Conservation (phyloP, 2,329 filamentous ascomycete genomes). For the Cryphonectria carpinicola region DNA sequence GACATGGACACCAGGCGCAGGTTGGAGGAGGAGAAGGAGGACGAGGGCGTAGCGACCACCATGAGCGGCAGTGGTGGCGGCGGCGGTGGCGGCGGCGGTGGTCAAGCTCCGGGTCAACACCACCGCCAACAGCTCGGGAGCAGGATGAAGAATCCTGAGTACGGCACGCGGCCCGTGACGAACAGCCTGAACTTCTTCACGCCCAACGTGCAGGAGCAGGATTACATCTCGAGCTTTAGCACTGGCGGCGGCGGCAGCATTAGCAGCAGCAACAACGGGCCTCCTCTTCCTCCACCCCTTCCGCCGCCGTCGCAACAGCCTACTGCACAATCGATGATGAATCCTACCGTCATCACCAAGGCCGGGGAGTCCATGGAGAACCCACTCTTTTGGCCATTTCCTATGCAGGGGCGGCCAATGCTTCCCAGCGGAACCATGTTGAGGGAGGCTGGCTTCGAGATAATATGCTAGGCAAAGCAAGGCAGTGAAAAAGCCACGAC, state of each 20-base stretch:
- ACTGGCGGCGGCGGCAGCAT: slow-evolving; percentile 3
- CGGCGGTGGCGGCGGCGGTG: too few species aligned
- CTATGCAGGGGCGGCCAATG: slow-evolving; percentile 62
- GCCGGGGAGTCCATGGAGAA: slow-evolving; percentile 50
- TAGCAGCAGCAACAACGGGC: background rate
- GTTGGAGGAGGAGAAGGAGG: slow-evolving; percentile 23
- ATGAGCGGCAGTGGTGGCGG: background rate
- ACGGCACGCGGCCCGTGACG: slow-evolving; percentile 49
- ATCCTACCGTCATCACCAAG: slow-evolving; percentile 32
- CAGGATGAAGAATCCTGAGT: slow-evolving; percentile 44
- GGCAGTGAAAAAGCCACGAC: background rate
- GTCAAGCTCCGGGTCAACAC: background rate
- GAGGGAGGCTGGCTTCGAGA: slow-evolving; percentile 56
- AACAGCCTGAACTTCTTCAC: slow-evolving; percentile 62
- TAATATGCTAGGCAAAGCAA: slow-evolving; percentile 36
- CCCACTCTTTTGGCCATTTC: slow-evolving; percentile 64
- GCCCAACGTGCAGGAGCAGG: slow-evolving; percentile 51
- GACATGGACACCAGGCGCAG: slow-evolving; percentile 40
- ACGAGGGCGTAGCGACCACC: background rate
- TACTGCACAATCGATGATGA: slow-evolving; percentile 6
- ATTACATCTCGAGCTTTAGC: slow-evolving; percentile 55
- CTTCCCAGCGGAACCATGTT: slow-evolving; percentile 52
- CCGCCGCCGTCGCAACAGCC: background rate
- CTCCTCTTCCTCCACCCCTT: too few species aligned
- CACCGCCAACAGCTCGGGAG: slow-evolving; percentile 26